These are phyloP conservation scores for Amauroascus verrucosus DNA, from an alignment of 2,329 filamentous ascomycete genomes.

Conservation along the genomic window DNA sequence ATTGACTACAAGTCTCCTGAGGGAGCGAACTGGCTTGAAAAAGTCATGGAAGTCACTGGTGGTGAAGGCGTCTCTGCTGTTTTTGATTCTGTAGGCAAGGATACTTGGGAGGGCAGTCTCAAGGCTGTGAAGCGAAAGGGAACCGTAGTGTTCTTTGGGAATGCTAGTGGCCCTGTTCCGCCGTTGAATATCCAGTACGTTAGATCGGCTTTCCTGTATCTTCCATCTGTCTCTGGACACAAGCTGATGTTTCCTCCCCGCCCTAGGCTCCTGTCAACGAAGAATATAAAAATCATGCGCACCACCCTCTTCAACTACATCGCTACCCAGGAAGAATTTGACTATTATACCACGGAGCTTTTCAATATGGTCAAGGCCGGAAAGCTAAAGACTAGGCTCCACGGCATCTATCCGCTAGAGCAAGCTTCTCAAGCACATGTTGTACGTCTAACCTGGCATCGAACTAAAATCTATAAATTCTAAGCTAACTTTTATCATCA, in stretches of 20 bases:
- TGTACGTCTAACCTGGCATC: conserved; percentile 26
- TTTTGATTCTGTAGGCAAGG: conserved; percentile 77
- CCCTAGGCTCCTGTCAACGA: conserved; percentile 49
- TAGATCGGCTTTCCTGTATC: conserved; percentile 22
- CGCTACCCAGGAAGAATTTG: conserved; percentile 57
- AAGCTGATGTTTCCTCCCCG: not conserved
- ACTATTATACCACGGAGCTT: conserved; percentile 59
- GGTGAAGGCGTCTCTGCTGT: conserved; percentile 65
- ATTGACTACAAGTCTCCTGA: conserved; percentile 79
- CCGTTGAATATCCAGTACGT: conserved; percentile 53
- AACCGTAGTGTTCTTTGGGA: conserved; percentile 67
- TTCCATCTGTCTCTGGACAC: not conserved
- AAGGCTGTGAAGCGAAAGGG: conserved; percentile 68
- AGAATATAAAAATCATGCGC: conserved; percentile 69
- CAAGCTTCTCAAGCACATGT: conserved; percentile 62
- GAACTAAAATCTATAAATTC: not conserved
- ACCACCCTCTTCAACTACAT: conserved; percentile 65
- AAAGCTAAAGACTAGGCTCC: conserved; percentile 61
- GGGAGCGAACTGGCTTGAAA: conserved; percentile 65
- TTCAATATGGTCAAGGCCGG: conserved; percentile 60
- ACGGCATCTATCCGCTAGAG: conserved; percentile 65
- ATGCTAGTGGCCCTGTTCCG: conserved; percentile 69
- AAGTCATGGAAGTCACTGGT: conserved; percentile 72
- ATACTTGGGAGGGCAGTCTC: conserved; percentile 69
- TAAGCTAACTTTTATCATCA: not conserved